Percentiles rank a stretch among this genome's conserved stretches.
Conservation (phyloP, 768 basidiomycete species). For the Naganishia randhawae region DNA sequence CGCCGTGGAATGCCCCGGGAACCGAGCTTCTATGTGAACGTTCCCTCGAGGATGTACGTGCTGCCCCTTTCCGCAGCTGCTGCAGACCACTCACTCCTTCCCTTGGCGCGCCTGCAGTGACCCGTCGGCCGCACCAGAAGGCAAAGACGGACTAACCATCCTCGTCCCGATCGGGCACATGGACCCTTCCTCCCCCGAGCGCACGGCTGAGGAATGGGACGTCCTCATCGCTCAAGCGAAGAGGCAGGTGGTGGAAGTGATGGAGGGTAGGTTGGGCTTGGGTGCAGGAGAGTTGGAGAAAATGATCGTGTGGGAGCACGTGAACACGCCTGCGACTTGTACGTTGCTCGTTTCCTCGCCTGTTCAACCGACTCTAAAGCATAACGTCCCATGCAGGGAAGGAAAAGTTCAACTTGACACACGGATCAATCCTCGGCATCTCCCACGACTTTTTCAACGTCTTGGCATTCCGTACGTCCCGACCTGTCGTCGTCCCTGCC, state of each 20-base stretch:
- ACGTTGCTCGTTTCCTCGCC: constrained; percentile 18
- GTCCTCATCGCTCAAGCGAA: constrained; percentile 47
- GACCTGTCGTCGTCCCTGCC: neutral
- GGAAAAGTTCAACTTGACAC: constrained; percentile 53
- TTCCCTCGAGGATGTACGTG: constrained; percentile 49
- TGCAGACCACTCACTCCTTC: neutral
- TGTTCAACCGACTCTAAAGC: neutral
- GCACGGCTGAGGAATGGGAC: constrained; percentile 44
- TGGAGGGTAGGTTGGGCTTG: constrained; percentile 45
- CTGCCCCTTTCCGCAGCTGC: neutral
- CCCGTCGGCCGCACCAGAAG: constrained; percentile 52
- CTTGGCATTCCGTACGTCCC: constrained; percentile 43
- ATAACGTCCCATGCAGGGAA: constrained; percentile 39
- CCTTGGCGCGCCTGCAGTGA: constrained; percentile 38
- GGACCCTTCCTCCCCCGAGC: constrained; percentile 27
- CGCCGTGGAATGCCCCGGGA: constrained; percentile 52
- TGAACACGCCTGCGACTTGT: constrained; percentile 53
- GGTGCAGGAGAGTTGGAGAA: constrained; percentile 36
- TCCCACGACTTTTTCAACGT: constrained; percentile 52
- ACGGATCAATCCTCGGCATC: constrained; percentile 53
- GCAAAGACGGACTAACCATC: constrained; percentile 51
- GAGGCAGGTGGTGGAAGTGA: constrained; percentile 44
- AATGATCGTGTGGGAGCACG: constrained; percentile 51
- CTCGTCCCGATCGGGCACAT: constrained; percentile 53
- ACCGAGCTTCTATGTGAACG: constrained; percentile 54